Percentiles rank a stretch among this genome's conserved stretches.
These are phyloP conservation scores for Nemania sp. DNA, from an alignment of 2,329 filamentous ascomycete genomes.

Conservation along the genomic window DNA sequence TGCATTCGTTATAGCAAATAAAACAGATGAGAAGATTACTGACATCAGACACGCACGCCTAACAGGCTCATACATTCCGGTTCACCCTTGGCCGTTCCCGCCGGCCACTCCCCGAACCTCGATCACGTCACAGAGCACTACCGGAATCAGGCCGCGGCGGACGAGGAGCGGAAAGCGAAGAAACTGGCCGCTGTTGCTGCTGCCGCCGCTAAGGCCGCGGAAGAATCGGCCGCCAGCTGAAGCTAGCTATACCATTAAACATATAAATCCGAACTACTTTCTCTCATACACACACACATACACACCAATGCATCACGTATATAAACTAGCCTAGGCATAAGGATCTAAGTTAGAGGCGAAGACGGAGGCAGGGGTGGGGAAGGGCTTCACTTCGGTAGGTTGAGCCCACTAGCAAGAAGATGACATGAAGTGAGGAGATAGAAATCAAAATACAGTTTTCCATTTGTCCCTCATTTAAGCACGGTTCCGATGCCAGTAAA, in stretches of 20 bases:
- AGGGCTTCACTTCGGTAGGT: not conserved
- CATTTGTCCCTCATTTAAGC: conserved; percentile 8
- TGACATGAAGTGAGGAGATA: conserved; percentile 15
- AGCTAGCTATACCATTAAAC: conserved; percentile 38
- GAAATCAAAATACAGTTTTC: conserved; percentile 11
- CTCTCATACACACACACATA: not conserved
- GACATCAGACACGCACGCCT: conserved; percentile 4
- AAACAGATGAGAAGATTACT: conserved; percentile 26
- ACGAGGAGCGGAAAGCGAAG: conserved; percentile 67
- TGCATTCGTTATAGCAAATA: not conserved
- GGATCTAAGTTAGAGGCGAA: not conserved
- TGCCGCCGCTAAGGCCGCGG: conserved; percentile 21
- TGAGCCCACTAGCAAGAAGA: not conserved
- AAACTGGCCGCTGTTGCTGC: conserved; percentile 54
- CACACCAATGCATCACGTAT: conserved; percentile 20
- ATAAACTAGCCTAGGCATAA: conserved; percentile 10
- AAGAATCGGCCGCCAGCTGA: conserved; percentile 38
- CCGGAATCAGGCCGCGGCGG: conserved; percentile 64
- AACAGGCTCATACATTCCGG: conserved; percentile 63
- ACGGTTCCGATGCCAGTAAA: conserved; percentile 60
- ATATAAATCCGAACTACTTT: conserved; percentile 16
- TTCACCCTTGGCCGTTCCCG: conserved; percentile 65
- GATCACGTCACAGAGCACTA: conserved; percentile 70
- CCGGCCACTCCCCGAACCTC: conserved; percentile 66
- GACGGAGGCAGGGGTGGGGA: not conserved